phyloP scores from a whole-genome alignment of 202 grass and related monocot genomes.

The Schoenoplectus triqueter region DNA sequence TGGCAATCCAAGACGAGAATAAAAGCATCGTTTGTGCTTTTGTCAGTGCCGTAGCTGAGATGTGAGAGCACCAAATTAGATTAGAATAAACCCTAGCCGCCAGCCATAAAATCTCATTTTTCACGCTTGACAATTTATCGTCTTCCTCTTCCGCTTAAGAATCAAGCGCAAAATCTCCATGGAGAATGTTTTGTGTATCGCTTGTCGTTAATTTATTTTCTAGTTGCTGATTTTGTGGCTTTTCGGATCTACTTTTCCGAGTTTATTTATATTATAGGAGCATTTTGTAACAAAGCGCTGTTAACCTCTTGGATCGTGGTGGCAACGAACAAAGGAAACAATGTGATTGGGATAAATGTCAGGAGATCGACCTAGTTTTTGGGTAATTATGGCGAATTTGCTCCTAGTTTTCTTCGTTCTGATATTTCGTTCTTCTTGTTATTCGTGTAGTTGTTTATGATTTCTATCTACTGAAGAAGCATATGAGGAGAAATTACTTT shows the following conservation, averaged over 20 bases:
- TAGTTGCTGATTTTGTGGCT: not conserved
- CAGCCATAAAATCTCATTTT: not conserved
- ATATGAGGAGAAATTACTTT: slow-evolving; percentile 32
- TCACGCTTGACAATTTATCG: no score
- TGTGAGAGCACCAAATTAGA: no score
- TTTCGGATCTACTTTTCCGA: not conserved
- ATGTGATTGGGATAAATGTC: no score
- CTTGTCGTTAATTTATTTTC: not conserved
- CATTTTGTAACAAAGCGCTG: not conserved
- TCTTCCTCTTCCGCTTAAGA: no score
- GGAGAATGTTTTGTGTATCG: not conserved
- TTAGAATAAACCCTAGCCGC: not conserved
- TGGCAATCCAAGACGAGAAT: no score
- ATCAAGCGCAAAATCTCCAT: not conserved
- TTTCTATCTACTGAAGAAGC: not conserved
- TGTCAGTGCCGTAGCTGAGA: no score
- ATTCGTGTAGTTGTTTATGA: not conserved
- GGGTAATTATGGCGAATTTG: no score
- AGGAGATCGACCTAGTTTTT: no score
- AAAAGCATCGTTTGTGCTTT: no score
- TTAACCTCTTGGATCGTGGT: slow-evolving; percentile 22
- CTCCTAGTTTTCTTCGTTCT: not conserved
- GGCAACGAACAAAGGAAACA: slow-evolving; percentile 14
- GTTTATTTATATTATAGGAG: not conserved
- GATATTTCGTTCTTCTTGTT: not conserved